Conservation (phyloP, 805 yeast genomes). For the Metschnikowia matae region DNA sequence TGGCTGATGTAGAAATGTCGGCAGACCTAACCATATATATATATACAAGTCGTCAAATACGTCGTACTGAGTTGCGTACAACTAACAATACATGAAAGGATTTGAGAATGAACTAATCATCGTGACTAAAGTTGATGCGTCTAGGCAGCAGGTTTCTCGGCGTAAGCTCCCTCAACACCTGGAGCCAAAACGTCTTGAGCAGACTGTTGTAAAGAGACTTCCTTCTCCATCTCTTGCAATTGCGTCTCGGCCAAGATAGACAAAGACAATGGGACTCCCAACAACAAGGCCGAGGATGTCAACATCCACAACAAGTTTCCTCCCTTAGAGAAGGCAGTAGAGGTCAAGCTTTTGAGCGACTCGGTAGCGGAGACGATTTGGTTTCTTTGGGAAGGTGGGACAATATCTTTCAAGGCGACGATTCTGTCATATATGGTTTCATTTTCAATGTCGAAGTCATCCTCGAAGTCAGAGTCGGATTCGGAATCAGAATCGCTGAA, state of each 20-base stretch:
- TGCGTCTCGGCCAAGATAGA: conserved; percentile 91
- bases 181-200: conserved; percentile 72
- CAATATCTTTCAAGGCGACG: conserved; percentile 84
- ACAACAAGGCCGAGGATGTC: conserved; percentile 75
- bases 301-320: conserved; percentile 83
- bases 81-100: conserved; percentile 1
- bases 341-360: conserved; percentile 26
- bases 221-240: conserved; percentile 89
- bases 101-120: conserved; percentile 1
- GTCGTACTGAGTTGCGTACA: conserved; percentile 5
- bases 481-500: conserved; percentile 38
- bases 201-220: conserved; percentile 75
- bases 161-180: conserved; percentile 50
- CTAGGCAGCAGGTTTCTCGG: conserved; percentile 27
- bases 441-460: conserved; percentile 69
- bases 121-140: conserved; percentile 3
- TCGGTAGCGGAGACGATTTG: conserved; percentile 34
- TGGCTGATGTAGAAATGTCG: neutral
- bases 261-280: conserved; percentile 90
- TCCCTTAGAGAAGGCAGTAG: conserved; percentile 49
- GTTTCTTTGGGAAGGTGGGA: conserved; percentile 81
- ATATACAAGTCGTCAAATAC: conserved; percentile 22
- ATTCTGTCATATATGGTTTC: conserved; percentile 87
- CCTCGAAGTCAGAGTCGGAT: conserved; percentile 55
- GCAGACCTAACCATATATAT: conserved; percentile 14